Percentiles rank a stretch among this genome's conserved stretches.
These are phyloP conservation scores for Colletotrichum scovillei DNA, from an alignment of 2,329 filamentous ascomycete genomes.

Conservation along the genomic window DNA sequence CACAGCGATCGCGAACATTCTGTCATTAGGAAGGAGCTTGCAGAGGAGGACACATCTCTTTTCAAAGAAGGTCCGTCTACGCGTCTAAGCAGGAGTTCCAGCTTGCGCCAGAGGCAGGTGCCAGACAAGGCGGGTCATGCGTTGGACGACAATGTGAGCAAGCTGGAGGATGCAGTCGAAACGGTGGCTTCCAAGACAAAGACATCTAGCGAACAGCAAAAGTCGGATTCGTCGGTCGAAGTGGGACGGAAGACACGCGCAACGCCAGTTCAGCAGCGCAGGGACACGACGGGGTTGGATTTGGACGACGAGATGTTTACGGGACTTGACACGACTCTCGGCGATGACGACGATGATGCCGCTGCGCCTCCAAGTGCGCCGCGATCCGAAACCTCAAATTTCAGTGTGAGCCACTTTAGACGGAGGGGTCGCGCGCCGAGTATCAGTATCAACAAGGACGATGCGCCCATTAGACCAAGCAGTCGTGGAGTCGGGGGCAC, in stretches of 20 bases:
- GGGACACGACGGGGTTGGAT: slow-evolving; percentile 61
- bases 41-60: slow-evolving; percentile 5
- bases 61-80: slow-evolving; percentile 5
- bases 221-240: slow-evolving; percentile 49
- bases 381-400: slow-evolving; percentile 57
- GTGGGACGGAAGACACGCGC: slow-evolving; percentile 49
- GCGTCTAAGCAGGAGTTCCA: slow-evolving; percentile 32
- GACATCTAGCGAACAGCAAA: slow-evolving; percentile 39
- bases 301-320: slow-evolving; percentile 61
- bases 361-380: slow-evolving; percentile 45
- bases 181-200: slow-evolving; percentile 42
- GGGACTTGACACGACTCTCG: slow-evolving; percentile 49
- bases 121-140: slow-evolving; percentile 41
- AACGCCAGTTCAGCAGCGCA: slow-evolving; percentile 47
- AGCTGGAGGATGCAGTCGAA: slow-evolving; percentile 48
- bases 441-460: slow-evolving; percentile 59
- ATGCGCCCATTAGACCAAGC: slow-evolving; percentile 64
- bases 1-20: slow-evolving; percentile 49
- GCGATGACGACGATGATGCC: slow-evolving; percentile 55
- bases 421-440: slow-evolving; percentile 58
- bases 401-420: slow-evolving; percentile 60
- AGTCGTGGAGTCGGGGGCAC: slow-evolving; percentile 61
- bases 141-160: slow-evolving; percentile 51
- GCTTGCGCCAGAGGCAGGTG: slow-evolving; percentile 30
- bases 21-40: slow-evolving; percentile 39